Percentiles rank a stretch among this genome's conserved stretches.
Evolutionary conservation across 257 asterid species (phyloP).

Genomic region (Gardenia jasminoides): DNA sequence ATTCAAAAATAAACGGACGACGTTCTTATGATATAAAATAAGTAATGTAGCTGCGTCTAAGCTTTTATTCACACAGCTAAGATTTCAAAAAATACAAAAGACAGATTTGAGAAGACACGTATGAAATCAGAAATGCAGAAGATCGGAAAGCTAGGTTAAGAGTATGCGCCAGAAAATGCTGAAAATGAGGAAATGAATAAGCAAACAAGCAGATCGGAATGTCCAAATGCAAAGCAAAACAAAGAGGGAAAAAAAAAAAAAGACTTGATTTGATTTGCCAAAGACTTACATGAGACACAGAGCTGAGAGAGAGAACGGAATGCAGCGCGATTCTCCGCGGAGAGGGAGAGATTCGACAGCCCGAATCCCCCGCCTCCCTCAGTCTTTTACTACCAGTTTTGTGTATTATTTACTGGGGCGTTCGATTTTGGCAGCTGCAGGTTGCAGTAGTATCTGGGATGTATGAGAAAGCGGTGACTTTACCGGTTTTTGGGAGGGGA

Average conservation of each 20-base stretch:
- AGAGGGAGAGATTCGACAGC: conserved; percentile 21
- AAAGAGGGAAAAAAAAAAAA: no score
- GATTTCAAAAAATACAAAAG: neutral
- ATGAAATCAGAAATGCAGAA: conserved; percentile 1
- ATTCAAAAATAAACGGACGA: neutral
- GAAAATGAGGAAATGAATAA: conserved; percentile 24
- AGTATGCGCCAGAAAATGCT: neutral
- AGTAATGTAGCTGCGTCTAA: neutral
- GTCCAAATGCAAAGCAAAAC: conserved; percentile 7
- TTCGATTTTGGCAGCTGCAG: no score
- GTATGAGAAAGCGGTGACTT: conserved; percentile 28
- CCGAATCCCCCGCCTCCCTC: conserved; percentile 17
- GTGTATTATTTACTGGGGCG: neutral
- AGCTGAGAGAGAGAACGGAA: conserved; percentile 14
- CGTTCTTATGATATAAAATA: neutral
- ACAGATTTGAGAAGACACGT: neutral
- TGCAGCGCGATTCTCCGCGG: conserved; percentile 16
- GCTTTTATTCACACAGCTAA: neutral
- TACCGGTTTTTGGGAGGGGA: neutral
- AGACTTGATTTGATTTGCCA: conserved; percentile 7
- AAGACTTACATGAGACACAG: conserved; percentile 40
- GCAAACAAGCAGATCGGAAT: conserved; percentile 29
- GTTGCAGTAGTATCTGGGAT: no score
- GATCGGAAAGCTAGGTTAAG: conserved; percentile 17
- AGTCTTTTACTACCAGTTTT: conserved; percentile 3